Percentiles rank a stretch among this genome's conserved stretches.
phyloP scores from a whole-genome alignment of 208 protist genomes.

The Wallacemonas sp. region DNA sequence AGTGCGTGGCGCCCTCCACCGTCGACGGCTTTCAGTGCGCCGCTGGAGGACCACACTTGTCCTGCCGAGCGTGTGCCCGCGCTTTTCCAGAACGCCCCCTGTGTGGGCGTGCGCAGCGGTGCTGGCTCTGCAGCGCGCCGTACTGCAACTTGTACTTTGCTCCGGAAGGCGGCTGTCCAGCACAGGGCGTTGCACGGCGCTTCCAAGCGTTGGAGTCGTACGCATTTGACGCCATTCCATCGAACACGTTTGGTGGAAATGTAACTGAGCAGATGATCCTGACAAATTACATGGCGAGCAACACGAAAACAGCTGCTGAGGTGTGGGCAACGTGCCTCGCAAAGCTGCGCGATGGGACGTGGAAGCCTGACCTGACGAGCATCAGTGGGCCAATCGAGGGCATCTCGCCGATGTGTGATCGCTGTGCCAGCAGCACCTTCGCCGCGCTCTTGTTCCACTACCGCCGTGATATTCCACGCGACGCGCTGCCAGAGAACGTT shows the following conservation, averaged over 20 bases:
- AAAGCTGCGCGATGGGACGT: conserved; percentile 41
- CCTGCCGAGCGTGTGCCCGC: conserved; percentile 41
- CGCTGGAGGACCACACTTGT: conserved; percentile 42
- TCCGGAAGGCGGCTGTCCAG: conserved; percentile 32
- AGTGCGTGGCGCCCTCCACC: conserved; percentile 48
- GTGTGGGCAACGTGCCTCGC: conserved; percentile 56
- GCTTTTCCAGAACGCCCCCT: conserved; percentile 77
- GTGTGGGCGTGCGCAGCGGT: conserved; percentile 67
- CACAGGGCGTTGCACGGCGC: background rate
- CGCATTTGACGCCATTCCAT: conserved; percentile 29
- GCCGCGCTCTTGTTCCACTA: conserved; percentile 79
- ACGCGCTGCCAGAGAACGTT: conserved; percentile 61
- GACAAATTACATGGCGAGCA: conserved; percentile 45
- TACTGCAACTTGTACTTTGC: conserved; percentile 82
- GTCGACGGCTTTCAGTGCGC: conserved; percentile 75
- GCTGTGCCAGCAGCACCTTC: conserved; percentile 58
- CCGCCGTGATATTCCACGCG: conserved; percentile 48
- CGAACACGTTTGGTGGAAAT: conserved; percentile 69
- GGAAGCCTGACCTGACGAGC: conserved; percentile 61
- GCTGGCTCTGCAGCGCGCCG: conserved; percentile 69
- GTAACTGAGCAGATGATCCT: conserved; percentile 72
- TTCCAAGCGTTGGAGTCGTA: conserved; percentile 28
- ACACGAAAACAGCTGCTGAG: conserved; percentile 26
- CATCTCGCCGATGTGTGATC: conserved; percentile 50
- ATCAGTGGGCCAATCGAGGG: conserved; percentile 43